phyloP scores from a whole-genome alignment of 768 basidiomycete genomes.

The Macrocybe gigantea region DNA sequence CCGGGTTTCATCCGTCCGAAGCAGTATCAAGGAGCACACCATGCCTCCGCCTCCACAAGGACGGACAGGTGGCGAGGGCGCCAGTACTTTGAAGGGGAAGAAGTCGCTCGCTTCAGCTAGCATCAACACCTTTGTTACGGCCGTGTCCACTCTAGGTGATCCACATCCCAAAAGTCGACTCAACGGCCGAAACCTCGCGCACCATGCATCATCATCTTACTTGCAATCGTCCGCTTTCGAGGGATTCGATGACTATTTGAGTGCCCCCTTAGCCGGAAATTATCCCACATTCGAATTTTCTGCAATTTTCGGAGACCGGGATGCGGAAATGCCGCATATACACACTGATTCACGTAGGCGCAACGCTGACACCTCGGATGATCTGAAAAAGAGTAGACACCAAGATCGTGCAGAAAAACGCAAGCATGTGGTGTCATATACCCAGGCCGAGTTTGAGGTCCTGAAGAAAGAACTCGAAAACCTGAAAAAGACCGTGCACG shows the following conservation, averaged over 20 bases:
- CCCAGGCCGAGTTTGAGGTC: slow-evolving; percentile 44
- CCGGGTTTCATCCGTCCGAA: too few relatives aligned
- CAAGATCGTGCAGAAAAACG: slow-evolving; percentile 11
- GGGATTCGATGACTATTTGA: too few relatives aligned
- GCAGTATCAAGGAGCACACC: too few relatives aligned
- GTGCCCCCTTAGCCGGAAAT: too few relatives aligned
- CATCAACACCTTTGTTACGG: slow-evolving; percentile 8
- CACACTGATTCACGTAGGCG: slow-evolving; percentile 8
- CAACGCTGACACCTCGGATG: slow-evolving; percentile 4
- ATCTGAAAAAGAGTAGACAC: slow-evolving; percentile 8
- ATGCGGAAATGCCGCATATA: neutral
- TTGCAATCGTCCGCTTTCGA: neutral
- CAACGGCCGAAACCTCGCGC: neutral
- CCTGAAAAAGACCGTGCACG: slow-evolving; percentile 42
- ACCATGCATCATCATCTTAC: neutral
- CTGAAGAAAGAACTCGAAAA: slow-evolving; percentile 53
- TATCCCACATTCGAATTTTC: too few relatives aligned
- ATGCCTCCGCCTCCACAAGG: too few relatives aligned
- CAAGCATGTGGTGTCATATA: slow-evolving; percentile 26
- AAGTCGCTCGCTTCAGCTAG: slow-evolving; percentile 13
- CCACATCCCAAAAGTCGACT: neutral
- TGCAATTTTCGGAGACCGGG: too few relatives aligned
- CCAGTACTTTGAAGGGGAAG: slow-evolving; percentile 16
- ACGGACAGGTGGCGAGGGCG: too few relatives aligned
- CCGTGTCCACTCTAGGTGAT: slow-evolving; percentile 6